Conservation (phyloP, 1,284 basidiomycete genomes). For the Cryptococcus jaspeensis region DNA sequence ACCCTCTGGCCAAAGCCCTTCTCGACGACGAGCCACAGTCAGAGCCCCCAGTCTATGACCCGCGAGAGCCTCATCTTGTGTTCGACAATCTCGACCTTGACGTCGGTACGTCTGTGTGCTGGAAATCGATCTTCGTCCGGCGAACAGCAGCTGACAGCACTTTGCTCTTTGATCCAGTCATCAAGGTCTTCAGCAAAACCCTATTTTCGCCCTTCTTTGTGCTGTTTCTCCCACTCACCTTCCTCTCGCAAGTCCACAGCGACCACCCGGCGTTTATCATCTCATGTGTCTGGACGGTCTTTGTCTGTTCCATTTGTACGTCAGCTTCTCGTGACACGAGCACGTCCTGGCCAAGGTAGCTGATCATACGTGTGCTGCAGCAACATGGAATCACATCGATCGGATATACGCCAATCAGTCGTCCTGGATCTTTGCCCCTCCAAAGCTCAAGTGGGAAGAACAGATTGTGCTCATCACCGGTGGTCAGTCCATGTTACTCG, state of each 20-base stretch:
- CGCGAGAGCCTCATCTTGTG: constrained; percentile 1
- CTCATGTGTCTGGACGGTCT: constrained; percentile 59
- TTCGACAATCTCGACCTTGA: constrained; percentile 10
- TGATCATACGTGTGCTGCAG: not conserved
- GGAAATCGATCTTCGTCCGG: not conserved
- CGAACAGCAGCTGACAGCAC: not conserved
- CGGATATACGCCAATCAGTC: constrained; percentile 69
- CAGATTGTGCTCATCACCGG: constrained; percentile 88
- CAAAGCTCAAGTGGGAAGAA: constrained; percentile 71
- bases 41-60: no score
- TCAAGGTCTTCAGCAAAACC: constrained; percentile 73
- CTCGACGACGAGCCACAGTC: no score
- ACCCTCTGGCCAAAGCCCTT: no score
- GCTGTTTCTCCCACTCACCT: constrained; percentile 71
- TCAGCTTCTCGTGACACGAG: constrained; percentile 12
- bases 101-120: constrained; percentile 4
- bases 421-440: constrained; percentile 59
- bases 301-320: constrained; percentile 67
- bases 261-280: constrained; percentile 58
- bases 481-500: constrained; percentile 56
- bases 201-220: constrained; percentile 79
- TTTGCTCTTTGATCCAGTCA: constrained; percentile 10
- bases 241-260: constrained; percentile 63
- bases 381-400: constrained; percentile 58
- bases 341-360: not conserved